Evolutionary conservation across 768 basidiomycete genomes (phyloP).

Genomic region (Arthromyces matolae): DNA sequence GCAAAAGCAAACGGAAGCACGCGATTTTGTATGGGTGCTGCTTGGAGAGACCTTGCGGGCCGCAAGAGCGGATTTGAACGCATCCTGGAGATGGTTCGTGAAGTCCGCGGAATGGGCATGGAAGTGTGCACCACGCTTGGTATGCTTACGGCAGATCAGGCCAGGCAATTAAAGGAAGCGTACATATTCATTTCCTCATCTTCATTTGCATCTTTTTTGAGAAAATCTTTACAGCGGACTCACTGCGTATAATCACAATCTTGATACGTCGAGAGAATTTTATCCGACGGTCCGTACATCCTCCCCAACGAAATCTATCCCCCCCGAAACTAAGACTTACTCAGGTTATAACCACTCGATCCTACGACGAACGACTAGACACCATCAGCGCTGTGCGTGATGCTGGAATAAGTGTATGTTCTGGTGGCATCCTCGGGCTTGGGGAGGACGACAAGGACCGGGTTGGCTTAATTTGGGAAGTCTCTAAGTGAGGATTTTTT

Average conservation of each 20-base stretch:
- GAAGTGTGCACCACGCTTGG: constrained; percentile 99
- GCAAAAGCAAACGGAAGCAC: constrained; percentile 97
- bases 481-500: constrained; percentile 60
- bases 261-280: constrained; percentile 96
- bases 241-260: constrained; percentile 98
- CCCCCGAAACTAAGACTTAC: too few relatives aligned
- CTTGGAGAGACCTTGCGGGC: constrained; percentile 93
- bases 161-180: constrained; percentile 89
- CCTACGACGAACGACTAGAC: constrained; percentile 88
- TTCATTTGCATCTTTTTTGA: neutral
- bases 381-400: constrained; percentile 90
- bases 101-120: constrained; percentile 95
- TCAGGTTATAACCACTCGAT: constrained; percentile 94
- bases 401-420: constrained; percentile 96
- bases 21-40: constrained; percentile 98
- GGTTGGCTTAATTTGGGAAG: constrained; percentile 91
- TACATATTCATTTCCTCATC: constrained; percentile 34
- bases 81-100: constrained; percentile 88
- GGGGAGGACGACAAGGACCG: constrained; percentile 90
- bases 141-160: constrained; percentile 94
- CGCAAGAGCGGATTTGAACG: constrained; percentile 91
- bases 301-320: neutral
- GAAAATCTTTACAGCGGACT: constrained; percentile 55
- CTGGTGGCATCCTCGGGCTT: constrained; percentile 92
- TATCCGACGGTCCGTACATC: constrained; percentile 79